Base-by-base conservation (phyloP, 495 filamentous ascomycete genomes). In the Aspergillus panamensis region DNA sequence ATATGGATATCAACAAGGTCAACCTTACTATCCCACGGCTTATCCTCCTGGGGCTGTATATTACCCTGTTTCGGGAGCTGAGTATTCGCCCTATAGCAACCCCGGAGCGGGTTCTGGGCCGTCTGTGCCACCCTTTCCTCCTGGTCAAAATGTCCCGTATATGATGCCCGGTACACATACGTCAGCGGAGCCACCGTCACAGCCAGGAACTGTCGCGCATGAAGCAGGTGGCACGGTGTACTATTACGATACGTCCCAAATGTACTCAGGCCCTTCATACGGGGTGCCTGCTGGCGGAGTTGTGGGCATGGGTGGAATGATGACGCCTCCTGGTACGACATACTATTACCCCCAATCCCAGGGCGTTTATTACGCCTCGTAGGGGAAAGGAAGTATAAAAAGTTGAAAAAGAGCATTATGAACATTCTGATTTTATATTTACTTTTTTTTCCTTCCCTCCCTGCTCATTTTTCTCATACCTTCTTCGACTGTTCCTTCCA, bases 201-300 rank as follows among this genome's bases (percentile, higher is more conserved):
- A 84, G 54, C 69, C 82, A 8, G 87, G 83, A 61, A 87, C 90
- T 29, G 88, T 97, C 48, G 90, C 91, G 3, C 92, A 96, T 66
- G 94, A 97, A 73, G 83, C 85, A 61, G 92, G 93, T 60, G 94
- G 95, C 47, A 97, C 92, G 77, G 91, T 96, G 4, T 97, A 96
- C 70, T 99, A 96, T 69, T 92, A 91, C 57, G 87, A 96, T 65
- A 80, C 88, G 31, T 80, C 85, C 9, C 88, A 94, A 69, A 75
- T 91, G 55, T 75, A 74, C 52, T 62, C 73, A 10, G 79, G 79
- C 42, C 66, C 80, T 8, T 80, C 84, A 57, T 69, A 63, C 43
- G 71, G 79, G 30, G 69, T 80, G 54, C 76, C 71, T 50, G 51
- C 62, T 52, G 80, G 76, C 53, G 85, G 82, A 14, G 80, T 86